Conservation (phyloP, 2,329 filamentous ascomycete species). For the Clarireedia paspali region DNA sequence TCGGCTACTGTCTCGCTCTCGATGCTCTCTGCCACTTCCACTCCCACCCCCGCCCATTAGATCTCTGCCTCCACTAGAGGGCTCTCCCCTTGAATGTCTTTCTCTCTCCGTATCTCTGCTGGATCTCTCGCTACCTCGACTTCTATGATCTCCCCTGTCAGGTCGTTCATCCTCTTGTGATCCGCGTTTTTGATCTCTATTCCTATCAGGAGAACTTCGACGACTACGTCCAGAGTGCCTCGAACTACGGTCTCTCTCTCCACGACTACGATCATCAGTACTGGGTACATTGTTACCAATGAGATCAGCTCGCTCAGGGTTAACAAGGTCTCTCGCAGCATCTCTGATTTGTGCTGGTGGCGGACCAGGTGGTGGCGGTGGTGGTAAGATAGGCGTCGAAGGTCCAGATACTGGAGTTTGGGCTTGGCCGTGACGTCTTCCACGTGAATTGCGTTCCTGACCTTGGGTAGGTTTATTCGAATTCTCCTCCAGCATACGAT, state of each 20-base stretch:
- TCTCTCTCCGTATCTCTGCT: conserved; percentile 9
- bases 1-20: conserved; percentile 13
- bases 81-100: conserved; percentile 10
- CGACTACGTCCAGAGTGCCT: conserved; percentile 27
- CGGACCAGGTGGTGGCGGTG: conserved; percentile 31
- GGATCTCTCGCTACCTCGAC: conserved; percentile 20
- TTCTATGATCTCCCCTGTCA: conserved; percentile 23
- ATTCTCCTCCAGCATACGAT: conserved; percentile 32
- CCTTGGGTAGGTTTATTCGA: conserved; percentile 39
- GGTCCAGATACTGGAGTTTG: conserved; percentile 44
- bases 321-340: conserved; percentile 18
- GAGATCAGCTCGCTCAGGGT: conserved; percentile 25
- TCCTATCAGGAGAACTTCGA: conserved; percentile 23
- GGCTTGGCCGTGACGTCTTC: conserved; percentile 37
- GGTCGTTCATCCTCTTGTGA: conserved; percentile 22
- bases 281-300: conserved; percentile 18
- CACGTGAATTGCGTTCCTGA: conserved; percentile 26
- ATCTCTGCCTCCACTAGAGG: conserved; percentile 10
- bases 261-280: conserved; percentile 15
- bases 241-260: conserved; percentile 23
- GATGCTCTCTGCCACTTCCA: conserved; percentile 16
- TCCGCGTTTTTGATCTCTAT: conserved; percentile 24
- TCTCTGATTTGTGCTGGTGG: conserved; percentile 17
- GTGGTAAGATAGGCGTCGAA: conserved; percentile 44
- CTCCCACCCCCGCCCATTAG: conserved; percentile 12